Conservation (phyloP, 148 eudicot genomes). For the Rhododendron simsii region DNA sequence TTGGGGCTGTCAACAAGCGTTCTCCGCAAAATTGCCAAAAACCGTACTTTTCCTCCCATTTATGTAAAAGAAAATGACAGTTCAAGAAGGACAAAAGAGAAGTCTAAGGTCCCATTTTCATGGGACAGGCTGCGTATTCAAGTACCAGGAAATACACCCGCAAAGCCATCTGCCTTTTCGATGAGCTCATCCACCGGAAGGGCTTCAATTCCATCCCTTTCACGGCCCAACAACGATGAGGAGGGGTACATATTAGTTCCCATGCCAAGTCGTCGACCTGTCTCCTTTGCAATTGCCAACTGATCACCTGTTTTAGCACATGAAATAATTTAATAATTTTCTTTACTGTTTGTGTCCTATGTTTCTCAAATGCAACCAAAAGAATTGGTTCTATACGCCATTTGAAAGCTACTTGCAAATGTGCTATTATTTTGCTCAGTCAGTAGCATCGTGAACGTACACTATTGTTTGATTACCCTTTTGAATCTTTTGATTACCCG, state of each 20-base stretch:
- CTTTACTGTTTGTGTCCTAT: not conserved
- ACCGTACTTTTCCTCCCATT: not conserved
- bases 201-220: conserved; percentile 36
- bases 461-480: not conserved
- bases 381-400: not conserved
- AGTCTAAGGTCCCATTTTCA: not conserved
- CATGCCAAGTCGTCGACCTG: conserved; percentile 72
- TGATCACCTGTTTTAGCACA: conserved; percentile 43
- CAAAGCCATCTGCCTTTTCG: conserved; percentile 70
- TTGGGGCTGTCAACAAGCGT: not conserved
- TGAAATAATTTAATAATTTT: not conserved
- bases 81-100: not conserved
- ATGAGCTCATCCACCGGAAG: conserved; percentile 61
- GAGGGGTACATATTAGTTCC: conserved; percentile 70
- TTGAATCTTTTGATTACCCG: not conserved
- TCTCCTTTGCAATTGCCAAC: conserved; percentile 70
- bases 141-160: conserved; percentile 67
- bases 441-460: conserved; percentile 1
- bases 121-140: not conserved
- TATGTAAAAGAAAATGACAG: not conserved
- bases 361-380: not conserved
- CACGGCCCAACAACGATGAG: conserved; percentile 48
- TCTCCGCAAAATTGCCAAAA: not conserved
- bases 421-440: not conserved
- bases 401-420: not conserved